Conservation (phyloP, 2,329 filamentous ascomycete genomes). For the Lasiodiplodia theobromae region DNA sequence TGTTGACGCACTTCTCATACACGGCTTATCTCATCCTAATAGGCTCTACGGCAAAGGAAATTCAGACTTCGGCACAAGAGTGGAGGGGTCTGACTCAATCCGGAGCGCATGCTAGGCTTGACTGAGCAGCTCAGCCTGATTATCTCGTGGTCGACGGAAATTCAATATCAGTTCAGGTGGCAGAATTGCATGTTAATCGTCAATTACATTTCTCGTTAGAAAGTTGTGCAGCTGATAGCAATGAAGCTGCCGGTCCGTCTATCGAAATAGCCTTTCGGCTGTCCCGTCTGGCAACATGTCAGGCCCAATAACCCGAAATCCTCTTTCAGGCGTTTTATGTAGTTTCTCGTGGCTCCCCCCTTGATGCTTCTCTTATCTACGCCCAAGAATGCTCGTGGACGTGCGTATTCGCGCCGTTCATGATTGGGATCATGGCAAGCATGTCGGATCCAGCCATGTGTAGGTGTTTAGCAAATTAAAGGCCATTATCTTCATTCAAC, state of each 20-base stretch:
- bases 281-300: background rate
- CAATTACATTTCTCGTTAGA: constrained; percentile 4
- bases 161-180: background rate
- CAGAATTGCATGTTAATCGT: background rate
- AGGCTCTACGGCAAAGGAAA: background rate
- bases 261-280: background rate
- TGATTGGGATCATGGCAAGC: background rate
- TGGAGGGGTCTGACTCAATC: background rate
- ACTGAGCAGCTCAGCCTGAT: background rate
- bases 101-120: background rate
- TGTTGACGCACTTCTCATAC: background rate
- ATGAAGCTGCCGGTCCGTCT: background rate
- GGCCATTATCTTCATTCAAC: background rate
- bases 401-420: background rate
- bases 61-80: background rate
- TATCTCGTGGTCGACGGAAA: background rate
- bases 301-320: background rate
- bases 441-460: background rate
- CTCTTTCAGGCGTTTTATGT: background rate
- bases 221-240: background rate
- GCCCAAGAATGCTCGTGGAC: background rate
- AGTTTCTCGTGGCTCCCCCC: background rate
- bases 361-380: background rate
- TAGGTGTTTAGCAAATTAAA: background rate
- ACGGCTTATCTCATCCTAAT: background rate